Conservation (phyloP, 1,284 basidiomycete genomes). For the Agaricales sp. region DNA sequence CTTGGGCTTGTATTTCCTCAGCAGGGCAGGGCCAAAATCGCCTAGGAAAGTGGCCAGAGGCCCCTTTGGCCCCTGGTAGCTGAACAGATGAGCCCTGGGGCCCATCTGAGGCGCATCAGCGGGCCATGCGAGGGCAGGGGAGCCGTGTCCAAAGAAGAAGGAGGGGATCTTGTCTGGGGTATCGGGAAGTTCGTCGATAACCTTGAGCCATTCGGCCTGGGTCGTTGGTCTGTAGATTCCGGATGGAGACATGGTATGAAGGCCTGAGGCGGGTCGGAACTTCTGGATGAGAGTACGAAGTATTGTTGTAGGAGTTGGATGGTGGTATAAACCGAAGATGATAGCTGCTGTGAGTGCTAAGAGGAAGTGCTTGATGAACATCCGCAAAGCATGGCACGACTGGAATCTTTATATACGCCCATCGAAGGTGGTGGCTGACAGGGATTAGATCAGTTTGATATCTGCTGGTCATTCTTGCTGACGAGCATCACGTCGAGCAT, state of each 20-base stretch:
- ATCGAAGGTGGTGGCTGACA: background rate
- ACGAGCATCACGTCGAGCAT: too few relatives aligned
- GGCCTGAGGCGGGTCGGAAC: background rate
- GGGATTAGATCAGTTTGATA: too few relatives aligned
- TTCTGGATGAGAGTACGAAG: background rate
- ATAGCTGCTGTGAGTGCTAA: background rate
- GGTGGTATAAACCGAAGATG: background rate
- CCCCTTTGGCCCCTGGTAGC: conserved; percentile 38
- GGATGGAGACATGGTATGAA: background rate
- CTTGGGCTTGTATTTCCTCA: conserved; percentile 64
- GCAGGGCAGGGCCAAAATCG: conserved; percentile 56
- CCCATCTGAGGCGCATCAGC: conserved; percentile 11
- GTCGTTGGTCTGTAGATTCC: conserved; percentile 10
- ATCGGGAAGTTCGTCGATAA: conserved; percentile 48
- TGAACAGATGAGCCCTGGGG: conserved; percentile 14
- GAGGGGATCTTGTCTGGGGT: conserved; percentile 55
- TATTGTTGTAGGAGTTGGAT: background rate
- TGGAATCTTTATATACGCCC: background rate
- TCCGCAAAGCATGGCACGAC: background rate
- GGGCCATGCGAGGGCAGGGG: conserved; percentile 40
- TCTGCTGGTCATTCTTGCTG: too few relatives aligned
- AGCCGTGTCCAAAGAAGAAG: conserved; percentile 71
- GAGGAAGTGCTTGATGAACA: background rate
- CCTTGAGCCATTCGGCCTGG: conserved; percentile 39
- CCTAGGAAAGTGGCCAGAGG: conserved; percentile 50